Evolutionary conservation across 192 early-diverging fungal species (phyloP), one percentile per base, ranked within the genome.

Genomic region (Rhizophagus prolifer): DNA sequence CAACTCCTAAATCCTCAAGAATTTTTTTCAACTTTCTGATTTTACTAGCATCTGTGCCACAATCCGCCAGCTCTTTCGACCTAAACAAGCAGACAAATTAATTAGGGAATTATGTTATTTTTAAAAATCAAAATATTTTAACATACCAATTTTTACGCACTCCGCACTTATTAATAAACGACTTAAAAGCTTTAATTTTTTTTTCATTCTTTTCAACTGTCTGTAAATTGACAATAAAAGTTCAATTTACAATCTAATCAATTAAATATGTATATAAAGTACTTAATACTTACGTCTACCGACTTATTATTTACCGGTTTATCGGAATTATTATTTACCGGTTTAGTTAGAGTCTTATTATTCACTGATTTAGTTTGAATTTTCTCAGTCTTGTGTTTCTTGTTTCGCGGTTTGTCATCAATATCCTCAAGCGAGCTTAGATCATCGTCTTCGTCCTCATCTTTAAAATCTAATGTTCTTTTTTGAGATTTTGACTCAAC

Each of bases 61-160:
- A 73, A 59, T 31, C 71, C 2, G 30, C 36, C 9, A 73, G n/a
- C 16, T 73, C 71, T 58, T 14, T 58, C 6, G 71, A 34, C 71
- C 71, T 73, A 38, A 34, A 61, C 10, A 58, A 9, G 16, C 34
- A 25, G 16, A 38, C 5, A n/a, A 9, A n/a, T 61, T 58, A 31
- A 9, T n/a, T 13, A 25, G 5, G n/a, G 10, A n/a, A 19, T 5
- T 58, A 23, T 34, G 13, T 0, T 28, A 50, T 21, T 26, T 4
- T 25, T 31, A 2, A 19, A 14, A 25, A 38, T 10, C 12, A 25
- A 5, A 14, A 38, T 1, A 21, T 36, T 26, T 36, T n/a, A 7
- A 60, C 19, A 25, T 73, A 73, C 71, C 71, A 73, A 30, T 31
- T 31, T 60, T 73, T 73, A 31, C 71, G 71, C 25, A 73, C 71